These are phyloP conservation scores for Cladosporium austrohemisphaericum DNA, from an alignment of 2,329 filamentous ascomycete species.

Conservation along the genomic window DNA sequence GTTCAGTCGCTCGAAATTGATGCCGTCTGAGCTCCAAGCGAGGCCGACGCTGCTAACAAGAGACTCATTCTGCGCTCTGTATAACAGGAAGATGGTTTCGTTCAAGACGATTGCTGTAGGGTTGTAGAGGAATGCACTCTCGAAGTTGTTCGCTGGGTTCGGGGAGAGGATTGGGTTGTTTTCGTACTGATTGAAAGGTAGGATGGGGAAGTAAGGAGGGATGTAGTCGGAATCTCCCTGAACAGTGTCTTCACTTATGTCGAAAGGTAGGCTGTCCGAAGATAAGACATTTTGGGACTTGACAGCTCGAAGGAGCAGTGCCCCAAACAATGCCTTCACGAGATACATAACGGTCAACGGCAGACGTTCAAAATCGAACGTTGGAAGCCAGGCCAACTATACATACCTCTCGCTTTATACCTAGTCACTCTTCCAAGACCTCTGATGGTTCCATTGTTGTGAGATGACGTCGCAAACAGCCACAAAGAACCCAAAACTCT, in stretches of 20 bases:
- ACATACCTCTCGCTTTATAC: not conserved
- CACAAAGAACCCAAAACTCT: slow-evolving; percentile 5
- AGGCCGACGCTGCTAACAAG: slow-evolving; percentile 35
- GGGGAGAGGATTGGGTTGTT: slow-evolving; percentile 25
- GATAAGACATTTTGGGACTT: slow-evolving; percentile 5
- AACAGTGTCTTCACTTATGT: slow-evolving; percentile 17
- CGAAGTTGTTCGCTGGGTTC: slow-evolving; percentile 25
- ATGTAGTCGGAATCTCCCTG: slow-evolving; percentile 28
- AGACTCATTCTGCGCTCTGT: slow-evolving; percentile 35
- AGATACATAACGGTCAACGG: not conserved
- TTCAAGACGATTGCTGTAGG: slow-evolving; percentile 31
- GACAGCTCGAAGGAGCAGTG: not conserved
- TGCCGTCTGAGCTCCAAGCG: slow-evolving; percentile 37
- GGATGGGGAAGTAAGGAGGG: slow-evolving; percentile 28
- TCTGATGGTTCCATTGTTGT: not conserved
- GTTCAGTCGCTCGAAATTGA: slow-evolving; percentile 34
- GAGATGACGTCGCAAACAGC: slow-evolving; percentile 12
- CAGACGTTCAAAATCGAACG: not conserved
- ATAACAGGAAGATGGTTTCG: slow-evolving; percentile 34
- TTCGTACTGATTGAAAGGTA: slow-evolving; percentile 27
- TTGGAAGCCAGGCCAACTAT: not conserved
- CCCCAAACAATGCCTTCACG: not conserved
- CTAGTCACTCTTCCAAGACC: not conserved
- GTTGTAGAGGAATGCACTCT: slow-evolving; percentile 32
- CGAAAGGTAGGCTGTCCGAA: slow-evolving; percentile 1